These are phyloP conservation scores for Novymonas esmeraldas DNA, from an alignment of 208 protist genomes.

Conservation along the genomic window DNA sequence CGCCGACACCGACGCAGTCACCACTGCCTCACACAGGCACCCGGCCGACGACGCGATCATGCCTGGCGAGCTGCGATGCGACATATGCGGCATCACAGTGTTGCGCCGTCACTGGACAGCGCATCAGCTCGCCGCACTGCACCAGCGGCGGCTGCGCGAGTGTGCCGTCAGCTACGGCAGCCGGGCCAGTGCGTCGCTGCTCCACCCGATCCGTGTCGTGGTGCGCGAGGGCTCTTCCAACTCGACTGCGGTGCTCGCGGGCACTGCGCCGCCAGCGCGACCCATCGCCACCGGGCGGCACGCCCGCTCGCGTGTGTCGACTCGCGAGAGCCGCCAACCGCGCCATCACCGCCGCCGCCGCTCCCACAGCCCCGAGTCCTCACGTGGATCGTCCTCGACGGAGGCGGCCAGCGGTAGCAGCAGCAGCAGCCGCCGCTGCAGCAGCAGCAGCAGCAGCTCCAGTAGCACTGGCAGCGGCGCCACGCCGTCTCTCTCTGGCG, in stretches of 20 bases:
- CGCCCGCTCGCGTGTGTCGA: no score
- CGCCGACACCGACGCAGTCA: no score
- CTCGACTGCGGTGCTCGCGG: no score
- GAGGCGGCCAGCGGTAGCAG: constrained; percentile 1
- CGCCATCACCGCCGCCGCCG: no score
- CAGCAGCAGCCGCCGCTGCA: background rate
- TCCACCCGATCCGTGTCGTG: no score
- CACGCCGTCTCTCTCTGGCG: background rate
- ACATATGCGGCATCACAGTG: background rate
- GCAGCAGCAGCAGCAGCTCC: constrained; percentile 5
- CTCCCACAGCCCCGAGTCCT: background rate
- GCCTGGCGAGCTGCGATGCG: background rate
- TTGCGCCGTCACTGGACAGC: constrained; percentile 11
- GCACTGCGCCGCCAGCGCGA: no score
- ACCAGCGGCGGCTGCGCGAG: constrained; percentile 26
- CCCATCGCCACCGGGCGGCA: no score
- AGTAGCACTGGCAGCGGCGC: background rate
- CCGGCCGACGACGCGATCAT: no score
- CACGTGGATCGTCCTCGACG: no score
- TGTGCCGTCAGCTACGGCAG: background rate
- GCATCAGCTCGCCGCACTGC: constrained; percentile 21
- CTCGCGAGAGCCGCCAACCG: no score
- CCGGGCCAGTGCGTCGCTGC: background rate
- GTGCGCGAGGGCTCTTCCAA: constrained; percentile 4
- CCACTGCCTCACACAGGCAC: no score